phyloP scores from a whole-genome alignment of 345 rosid genomes.

The Linum tenue region DNA sequence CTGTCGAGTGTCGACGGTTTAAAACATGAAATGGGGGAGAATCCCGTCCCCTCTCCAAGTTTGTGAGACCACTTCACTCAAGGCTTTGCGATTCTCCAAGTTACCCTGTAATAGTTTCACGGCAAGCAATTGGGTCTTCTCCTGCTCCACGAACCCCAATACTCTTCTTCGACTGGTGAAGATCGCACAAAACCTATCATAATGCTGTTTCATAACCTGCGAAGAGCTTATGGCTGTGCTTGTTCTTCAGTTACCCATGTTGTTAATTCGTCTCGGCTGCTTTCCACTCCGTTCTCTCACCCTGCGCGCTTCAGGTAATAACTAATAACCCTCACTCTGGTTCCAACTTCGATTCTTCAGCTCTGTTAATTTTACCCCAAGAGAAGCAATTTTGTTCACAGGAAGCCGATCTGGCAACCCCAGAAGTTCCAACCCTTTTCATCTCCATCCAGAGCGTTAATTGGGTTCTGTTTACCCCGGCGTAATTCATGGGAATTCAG shows the following conservation, averaged over 20 bases:
- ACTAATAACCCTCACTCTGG: neutral
- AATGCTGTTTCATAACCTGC: conserved; percentile 6
- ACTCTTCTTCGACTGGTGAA: no score
- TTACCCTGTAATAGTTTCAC: no score
- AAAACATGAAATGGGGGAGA: no score
- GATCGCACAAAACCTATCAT: no score
- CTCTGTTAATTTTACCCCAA: neutral
- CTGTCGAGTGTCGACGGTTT: no score
- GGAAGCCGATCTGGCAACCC: conserved; percentile 10
- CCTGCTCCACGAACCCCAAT: no score
- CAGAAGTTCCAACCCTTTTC: conserved; percentile 3
- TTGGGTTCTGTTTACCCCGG: conserved; percentile 12
- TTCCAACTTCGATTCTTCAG: neutral
- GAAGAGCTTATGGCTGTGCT: conserved; percentile 1
- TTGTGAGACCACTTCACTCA: no score
- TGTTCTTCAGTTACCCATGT: conserved; percentile 10
- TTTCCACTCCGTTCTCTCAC: conserved; percentile 1
- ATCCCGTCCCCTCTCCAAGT: no score
- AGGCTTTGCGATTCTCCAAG: no score
- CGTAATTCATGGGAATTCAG: conserved; percentile 29
- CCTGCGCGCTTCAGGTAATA: neutral
- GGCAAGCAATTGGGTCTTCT: no score
- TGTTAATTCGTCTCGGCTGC: neutral
- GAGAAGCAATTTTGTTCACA: neutral
- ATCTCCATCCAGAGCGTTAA: conserved; percentile 10